A percentile compares a stretch with the other conserved stretches of the same genome.
Conservation (phyloP, 139 green algal genomes). For the Chlamydomonas eustigma region DNA sequence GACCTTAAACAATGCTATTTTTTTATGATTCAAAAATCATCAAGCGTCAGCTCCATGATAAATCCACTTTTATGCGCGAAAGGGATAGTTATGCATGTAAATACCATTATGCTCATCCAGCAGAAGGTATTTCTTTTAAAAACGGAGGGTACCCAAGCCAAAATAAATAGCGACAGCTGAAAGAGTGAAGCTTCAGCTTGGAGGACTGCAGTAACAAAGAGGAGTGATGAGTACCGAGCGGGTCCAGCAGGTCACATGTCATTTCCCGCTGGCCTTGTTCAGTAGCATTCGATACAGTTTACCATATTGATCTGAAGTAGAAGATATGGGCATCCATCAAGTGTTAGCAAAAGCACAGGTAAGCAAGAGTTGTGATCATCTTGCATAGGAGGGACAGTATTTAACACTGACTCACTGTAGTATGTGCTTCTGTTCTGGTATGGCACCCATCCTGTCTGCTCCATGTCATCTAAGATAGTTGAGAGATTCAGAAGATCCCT, state of each 20-base stretch:
- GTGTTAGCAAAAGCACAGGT: neutral
- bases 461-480: slow-evolving; percentile 34
- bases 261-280: slow-evolving; percentile 4
- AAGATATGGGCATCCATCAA: neutral
- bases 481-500: slow-evolving; percentile 56
- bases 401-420: slow-evolving; percentile 22
- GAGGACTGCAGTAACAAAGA: too few species aligned
- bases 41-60: too few species aligned
- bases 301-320: slow-evolving; percentile 34
- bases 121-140: too few species aligned
- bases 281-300: slow-evolving; percentile 38
- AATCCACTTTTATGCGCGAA: too few species aligned
- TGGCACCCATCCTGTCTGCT: slow-evolving; percentile 28
- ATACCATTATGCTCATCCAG: too few species aligned
- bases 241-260: neutral
- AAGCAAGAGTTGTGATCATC: neutral
- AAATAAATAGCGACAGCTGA: too few species aligned
- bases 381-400: neutral
- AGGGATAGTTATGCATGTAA: too few species aligned
- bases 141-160: too few species aligned
- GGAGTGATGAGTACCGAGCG: too few species aligned
- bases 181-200: too few species aligned
- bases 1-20: too few species aligned
- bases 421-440: slow-evolving; percentile 41
- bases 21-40: too few species aligned